phyloP scores from a whole-genome alignment of 1,139 yeast species.

The Groenewaldozyma auringiensis region DNA sequence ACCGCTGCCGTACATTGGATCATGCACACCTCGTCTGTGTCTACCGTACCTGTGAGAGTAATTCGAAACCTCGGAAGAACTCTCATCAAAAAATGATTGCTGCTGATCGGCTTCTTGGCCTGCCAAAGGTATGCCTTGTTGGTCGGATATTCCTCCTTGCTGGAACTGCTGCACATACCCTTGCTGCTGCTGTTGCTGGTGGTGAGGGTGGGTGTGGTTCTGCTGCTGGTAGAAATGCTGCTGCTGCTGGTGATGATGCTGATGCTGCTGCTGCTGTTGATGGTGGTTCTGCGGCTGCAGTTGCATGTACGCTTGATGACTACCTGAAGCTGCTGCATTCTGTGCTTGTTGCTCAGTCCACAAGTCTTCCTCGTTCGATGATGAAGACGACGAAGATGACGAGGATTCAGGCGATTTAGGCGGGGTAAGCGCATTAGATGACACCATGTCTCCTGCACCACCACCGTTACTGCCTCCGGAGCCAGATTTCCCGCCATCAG shows the following conservation, averaged over 20 bases:
- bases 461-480: conserved; percentile 8
- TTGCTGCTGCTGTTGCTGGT: conserved; percentile 1
- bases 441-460: too few species aligned
- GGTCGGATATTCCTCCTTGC: not conserved
- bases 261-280: conserved; percentile 6
- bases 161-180: not conserved
- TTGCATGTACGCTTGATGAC: not conserved
- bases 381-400: conserved; percentile 22
- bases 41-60: not conserved
- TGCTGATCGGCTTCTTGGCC: not conserved
- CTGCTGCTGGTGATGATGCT: not conserved
- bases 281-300: not conserved
- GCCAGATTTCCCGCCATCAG: conserved; percentile 4
- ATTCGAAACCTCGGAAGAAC: not conserved
- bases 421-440: not conserved
- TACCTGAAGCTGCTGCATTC: too few species aligned
- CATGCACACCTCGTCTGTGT: not conserved
- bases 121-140: not conserved
- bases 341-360: conserved; percentile 18
- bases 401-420: conserved; percentile 20
- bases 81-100: conserved; percentile 1
- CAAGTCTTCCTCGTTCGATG: conserved; percentile 21
- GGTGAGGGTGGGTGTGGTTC: not conserved
- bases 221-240: not conserved
- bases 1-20: conserved; percentile 3